Evolutionary conservation across 2,329 filamentous ascomycete genomes (phyloP).

Genomic region (Aureobasidium sp.): DNA sequence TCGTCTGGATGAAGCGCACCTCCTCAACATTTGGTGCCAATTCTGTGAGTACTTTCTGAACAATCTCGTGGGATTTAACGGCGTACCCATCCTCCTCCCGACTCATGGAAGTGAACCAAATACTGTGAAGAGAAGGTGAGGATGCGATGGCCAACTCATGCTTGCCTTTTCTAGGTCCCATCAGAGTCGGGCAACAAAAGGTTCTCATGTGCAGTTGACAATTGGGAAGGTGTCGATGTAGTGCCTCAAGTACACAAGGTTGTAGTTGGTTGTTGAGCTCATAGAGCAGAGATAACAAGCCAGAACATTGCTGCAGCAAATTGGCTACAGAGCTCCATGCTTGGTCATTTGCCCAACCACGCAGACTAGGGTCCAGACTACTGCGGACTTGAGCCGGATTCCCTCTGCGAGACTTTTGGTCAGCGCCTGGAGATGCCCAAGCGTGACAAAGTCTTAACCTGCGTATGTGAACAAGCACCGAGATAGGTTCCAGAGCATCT

Average conservation of each 20-base stretch:
- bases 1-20: not conserved
- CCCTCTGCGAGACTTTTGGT: not conserved
- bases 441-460: not conserved
- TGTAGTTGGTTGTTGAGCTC: not conserved
- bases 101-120: not conserved
- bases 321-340: not conserved
- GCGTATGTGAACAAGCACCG: not conserved
- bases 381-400: not conserved
- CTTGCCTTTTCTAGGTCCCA: not conserved
- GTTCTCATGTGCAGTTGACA: not conserved
- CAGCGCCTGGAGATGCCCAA: not conserved
- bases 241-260: not conserved
- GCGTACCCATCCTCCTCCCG: not conserved
- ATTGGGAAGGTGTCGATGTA: not conserved
- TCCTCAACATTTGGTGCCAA: not conserved
- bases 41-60: not conserved
- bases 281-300: not conserved
- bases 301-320: not conserved
- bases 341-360: not conserved
- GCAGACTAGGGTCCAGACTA: not conserved
- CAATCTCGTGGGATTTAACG: not conserved
- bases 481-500: not conserved
- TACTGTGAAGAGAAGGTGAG: not conserved
- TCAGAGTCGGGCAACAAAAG: not conserved
- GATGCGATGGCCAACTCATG: not conserved